These are phyloP conservation scores for Boletus rufocinnamomeus DNA, from an alignment of 768 basidiomycete genomes.

Conservation along the genomic window DNA sequence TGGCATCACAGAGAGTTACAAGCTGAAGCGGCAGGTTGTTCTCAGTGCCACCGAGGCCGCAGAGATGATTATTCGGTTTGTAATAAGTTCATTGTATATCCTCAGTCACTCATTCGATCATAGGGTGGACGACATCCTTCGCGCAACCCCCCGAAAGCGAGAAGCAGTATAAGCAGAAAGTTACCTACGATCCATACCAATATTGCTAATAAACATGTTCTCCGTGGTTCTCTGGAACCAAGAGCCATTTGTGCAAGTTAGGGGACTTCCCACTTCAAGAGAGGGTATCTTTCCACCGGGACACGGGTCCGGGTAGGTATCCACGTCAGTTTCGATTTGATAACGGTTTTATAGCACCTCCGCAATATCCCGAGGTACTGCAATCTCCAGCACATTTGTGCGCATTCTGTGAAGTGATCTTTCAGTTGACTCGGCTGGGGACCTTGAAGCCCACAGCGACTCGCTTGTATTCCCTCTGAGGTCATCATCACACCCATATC, in stretches of 20 bases:
- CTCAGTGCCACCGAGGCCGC: slow-evolving; percentile 93
- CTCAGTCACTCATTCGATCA: slow-evolving; percentile 5
- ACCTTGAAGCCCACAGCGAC: too few relatives aligned
- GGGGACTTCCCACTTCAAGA: not conserved
- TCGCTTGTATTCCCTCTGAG: not conserved
- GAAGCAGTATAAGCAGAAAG: slow-evolving; percentile 60
- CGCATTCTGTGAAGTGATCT: not conserved
- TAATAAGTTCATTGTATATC: slow-evolving; percentile 4
- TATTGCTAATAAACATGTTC: slow-evolving; percentile 6
- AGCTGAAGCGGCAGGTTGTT: slow-evolving; percentile 94
- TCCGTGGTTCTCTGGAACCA: not conserved
- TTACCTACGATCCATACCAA: slow-evolving; percentile 1
- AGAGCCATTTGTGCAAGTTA: not conserved
- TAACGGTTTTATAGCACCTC: not conserved
- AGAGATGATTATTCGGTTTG: slow-evolving; percentile 96
- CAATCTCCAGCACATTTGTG: not conserved
- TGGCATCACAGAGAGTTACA: slow-evolving; percentile 96
- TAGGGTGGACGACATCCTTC: slow-evolving; percentile 91
- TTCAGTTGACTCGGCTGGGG: not conserved
- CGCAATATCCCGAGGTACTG: not conserved
- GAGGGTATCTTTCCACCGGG: not conserved
- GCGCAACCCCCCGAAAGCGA: slow-evolving; percentile 80
- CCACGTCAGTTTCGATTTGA: not conserved
- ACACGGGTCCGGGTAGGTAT: not conserved
- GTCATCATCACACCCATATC: not conserved